Base-by-base conservation (phyloP, 108 stramenopile genomes). In the Discostella stelligeroides region DNA sequence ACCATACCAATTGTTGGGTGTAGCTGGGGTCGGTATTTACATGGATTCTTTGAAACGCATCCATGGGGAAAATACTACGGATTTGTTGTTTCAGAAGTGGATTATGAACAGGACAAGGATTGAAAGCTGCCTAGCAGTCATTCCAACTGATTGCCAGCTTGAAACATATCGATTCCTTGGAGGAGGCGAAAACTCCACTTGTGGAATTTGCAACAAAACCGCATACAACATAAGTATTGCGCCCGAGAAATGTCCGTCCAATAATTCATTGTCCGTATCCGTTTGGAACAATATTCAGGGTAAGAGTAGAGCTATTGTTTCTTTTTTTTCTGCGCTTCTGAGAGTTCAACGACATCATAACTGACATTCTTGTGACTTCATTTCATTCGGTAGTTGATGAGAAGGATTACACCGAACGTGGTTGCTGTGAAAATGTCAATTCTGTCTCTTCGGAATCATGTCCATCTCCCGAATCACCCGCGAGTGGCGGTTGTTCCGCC, bases 281-380 rank as follows among this genome's bases (percentile, higher is more conserved):
- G 59, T 79, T 34, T 79, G 78, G 78, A 7, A 61, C 11, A 74
- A 79, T 30, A 74, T 66, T 14, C 73, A 79, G 12, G 14, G 48
- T 61, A 47, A 61, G 72, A 59, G 23, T 4, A 53, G 51, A 23
- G 15, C 1, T 23, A 10, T 54, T 13, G 23, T 54, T 54, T 54
- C 23, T 27, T 12, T 14, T 27, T 54, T 54, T 54, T 2, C 23
- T 23, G n/a, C n/a, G n/a, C 28, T 2, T 24, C 24, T 53, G 51
- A 53, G 11, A 21, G 11, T 24, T 1, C 11, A 18, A 20, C 6
- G 2, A 3, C 2, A 24, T 24, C 4, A 53, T 24, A 24, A 24
- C 23, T 7, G 51, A 20, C 11, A 24, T 53, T n/a, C n/a, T n/a
- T n/a, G n/a, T n/a, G n/a, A n/a, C n/a, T 24, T 54, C 53, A 54